Conservation (phyloP, 2,329 filamentous ascomycete genomes). For the Exophiala aquamarina region DNA sequence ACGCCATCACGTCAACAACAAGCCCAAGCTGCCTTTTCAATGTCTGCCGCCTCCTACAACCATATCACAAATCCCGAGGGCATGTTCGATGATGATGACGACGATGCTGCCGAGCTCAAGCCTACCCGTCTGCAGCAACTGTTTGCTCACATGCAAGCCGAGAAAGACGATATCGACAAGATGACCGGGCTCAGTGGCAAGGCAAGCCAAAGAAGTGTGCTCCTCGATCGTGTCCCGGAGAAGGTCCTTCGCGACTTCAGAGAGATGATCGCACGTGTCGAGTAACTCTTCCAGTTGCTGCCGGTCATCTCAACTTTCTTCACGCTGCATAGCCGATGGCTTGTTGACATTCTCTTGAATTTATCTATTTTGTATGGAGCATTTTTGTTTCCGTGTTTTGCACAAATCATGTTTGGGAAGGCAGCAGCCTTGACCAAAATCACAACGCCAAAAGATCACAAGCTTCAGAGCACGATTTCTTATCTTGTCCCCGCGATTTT, state of each 20-base stretch:
- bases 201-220: slow-evolving; percentile 86
- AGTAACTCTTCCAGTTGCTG: slow-evolving; percentile 44
- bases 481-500: slow-evolving; percentile 8
- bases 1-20: slow-evolving; percentile 81
- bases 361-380: too few species aligned
- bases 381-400: too few species aligned
- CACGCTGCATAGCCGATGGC: too few species aligned
- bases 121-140: slow-evolving; percentile 57
- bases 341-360: too few species aligned
- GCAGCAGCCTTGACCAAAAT: slow-evolving; percentile 5
- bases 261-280: slow-evolving; percentile 74
- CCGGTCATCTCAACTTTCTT: not conserved
- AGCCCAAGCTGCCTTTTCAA: slow-evolving; percentile 81
- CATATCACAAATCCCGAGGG: slow-evolving; percentile 71
- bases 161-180: slow-evolving; percentile 57
- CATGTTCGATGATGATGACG: slow-evolving; percentile 59
- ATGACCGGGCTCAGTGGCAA: slow-evolving; percentile 65
- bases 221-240: slow-evolving; percentile 90
- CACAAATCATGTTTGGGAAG: too few species aligned
- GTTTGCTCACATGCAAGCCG: slow-evolving; percentile 73
- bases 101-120: slow-evolving; percentile 31
- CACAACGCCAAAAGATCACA: slow-evolving; percentile 13
- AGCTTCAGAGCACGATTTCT: slow-evolving; percentile 25
- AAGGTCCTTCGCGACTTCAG: slow-evolving; percentile 92
- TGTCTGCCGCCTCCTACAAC: slow-evolving; percentile 86